phyloP scores from a whole-genome alignment of 2,329 filamentous ascomycete genomes.

The Cryphonectria carpinicola region DNA sequence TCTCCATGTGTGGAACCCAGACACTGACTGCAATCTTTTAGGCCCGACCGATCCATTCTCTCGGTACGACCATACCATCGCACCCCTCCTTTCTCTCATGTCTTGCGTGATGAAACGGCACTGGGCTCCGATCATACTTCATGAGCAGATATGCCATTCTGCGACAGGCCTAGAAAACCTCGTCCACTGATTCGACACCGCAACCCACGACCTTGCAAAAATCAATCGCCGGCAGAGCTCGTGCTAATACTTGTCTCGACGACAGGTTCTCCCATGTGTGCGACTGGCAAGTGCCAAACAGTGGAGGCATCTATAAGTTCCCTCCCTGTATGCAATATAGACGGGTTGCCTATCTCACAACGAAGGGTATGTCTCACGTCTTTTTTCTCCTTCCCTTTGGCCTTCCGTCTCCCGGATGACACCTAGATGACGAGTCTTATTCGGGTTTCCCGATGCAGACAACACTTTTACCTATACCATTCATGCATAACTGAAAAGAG shows the following conservation, averaged over 20 bases:
- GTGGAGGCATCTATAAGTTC: no score
- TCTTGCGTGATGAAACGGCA: conserved; percentile 83
- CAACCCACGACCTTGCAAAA: conserved; percentile 6
- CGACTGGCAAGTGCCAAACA: neutral
- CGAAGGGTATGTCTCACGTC: conserved; percentile 34
- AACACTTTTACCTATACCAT: conserved; percentile 68
- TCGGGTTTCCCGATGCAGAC: conserved; percentile 71
- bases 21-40: conserved; percentile 31
- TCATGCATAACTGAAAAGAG: conserved; percentile 60
- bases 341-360: neutral
- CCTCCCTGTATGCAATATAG: neutral
- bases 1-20: conserved; percentile 8
- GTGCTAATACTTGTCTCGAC: conserved; percentile 15
- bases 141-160: conserved; percentile 88
- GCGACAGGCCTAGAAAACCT: conserved; percentile 99
- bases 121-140: conserved; percentile 84
- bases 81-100: conserved; percentile 20
- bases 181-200: conserved; percentile 77
- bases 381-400: neutral
- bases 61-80: conserved; percentile 21
- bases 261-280: neutral
- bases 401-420: conserved; percentile 43
- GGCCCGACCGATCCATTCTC: conserved; percentile 27
- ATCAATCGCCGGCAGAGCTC: neutral
- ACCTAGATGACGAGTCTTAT: conserved; percentile 80